phyloP scores from a whole-genome alignment of 73 alveolate genomes.

The Tetrahymena elliotti region DNA sequence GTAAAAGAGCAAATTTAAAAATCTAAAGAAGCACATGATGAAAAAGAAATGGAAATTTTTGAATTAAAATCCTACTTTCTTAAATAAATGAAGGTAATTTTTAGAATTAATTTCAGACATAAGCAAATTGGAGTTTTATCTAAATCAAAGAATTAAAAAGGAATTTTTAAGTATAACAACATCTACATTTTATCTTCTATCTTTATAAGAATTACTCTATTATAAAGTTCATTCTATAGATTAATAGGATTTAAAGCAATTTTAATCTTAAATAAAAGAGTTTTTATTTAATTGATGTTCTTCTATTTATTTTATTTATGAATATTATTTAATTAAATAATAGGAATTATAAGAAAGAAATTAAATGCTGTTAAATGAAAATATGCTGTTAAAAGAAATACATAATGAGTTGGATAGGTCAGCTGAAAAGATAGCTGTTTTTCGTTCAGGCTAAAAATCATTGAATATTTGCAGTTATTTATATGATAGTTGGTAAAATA shows the following conservation, averaged over 20 bases:
- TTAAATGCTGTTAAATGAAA: background rate
- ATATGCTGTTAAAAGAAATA: background rate
- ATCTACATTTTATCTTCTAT: no score
- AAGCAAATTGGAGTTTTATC: no score
- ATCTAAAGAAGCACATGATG: background rate
- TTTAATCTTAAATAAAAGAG: background rate
- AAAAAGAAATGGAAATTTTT: background rate
- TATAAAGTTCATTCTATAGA: no score
- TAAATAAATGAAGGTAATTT: background rate
- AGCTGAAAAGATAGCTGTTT: background rate
- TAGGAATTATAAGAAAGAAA: background rate
- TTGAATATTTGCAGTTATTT: background rate
- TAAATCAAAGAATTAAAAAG: no score
- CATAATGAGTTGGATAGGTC: background rate
- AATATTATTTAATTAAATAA: no score
- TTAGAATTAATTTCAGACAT: no score
- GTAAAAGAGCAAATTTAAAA: background rate
- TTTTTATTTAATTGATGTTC: no score
- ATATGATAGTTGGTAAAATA: background rate
- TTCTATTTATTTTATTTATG: no score
- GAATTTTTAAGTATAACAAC: no score
- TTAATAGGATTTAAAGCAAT: background rate
- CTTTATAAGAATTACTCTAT: background rate
- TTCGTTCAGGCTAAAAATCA: background rate
- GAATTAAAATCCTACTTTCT: background rate